Evolutionary conservation across 2,329 filamentous ascomycete genomes (phyloP), one percentile per base, ranked within the genome.

Genomic region (Stagonosporopsis rhizophila): DNA sequence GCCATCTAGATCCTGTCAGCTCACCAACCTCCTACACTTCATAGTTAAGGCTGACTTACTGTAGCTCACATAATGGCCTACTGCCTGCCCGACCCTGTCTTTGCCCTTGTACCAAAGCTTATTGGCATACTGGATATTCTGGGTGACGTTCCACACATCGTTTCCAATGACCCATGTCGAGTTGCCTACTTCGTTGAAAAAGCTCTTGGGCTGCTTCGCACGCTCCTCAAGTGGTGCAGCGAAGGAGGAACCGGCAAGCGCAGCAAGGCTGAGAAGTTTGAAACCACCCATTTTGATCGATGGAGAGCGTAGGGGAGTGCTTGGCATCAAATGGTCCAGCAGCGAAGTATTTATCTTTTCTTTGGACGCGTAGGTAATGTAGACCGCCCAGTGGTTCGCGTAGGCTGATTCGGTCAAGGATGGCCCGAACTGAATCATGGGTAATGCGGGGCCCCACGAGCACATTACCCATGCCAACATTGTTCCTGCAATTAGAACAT

Each of bases 21-120:
- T 15, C 27, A 27, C 38, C 19, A 3, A 2, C 12, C 14, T 20
- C 14, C 4, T 4, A 20, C 3, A 12, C 17, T 12, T 15, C 5
- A 3, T 9, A 12, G 6, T 44, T 12, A 4, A 15, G 15, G 19
- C 4, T 27, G 23, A 68, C 71, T 34, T 67, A 79, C 78, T 78
- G 60, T 80, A 80, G 61, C 77, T 79, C 44, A 79, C 78, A 56
- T 80, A 80, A 58, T 80, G 78, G 3, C 78, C 78, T 3, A 71
- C 69, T 0, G 78, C 78, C 28, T 75, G 61, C 1, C 74, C 76
- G 1, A 80, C 77, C 4, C 77, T 71, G 49, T 80, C 78, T n/a
- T 72, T 68, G 0, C 69, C 74, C 48, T 77, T 76, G 56, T 79
- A 79, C 62, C 69, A 75, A 45, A 80, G 64, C 64, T 79, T 76